phyloP scores from a whole-genome alignment of 495 filamentous ascomycete genomes.

The Sordaria brevicollis region DNA sequence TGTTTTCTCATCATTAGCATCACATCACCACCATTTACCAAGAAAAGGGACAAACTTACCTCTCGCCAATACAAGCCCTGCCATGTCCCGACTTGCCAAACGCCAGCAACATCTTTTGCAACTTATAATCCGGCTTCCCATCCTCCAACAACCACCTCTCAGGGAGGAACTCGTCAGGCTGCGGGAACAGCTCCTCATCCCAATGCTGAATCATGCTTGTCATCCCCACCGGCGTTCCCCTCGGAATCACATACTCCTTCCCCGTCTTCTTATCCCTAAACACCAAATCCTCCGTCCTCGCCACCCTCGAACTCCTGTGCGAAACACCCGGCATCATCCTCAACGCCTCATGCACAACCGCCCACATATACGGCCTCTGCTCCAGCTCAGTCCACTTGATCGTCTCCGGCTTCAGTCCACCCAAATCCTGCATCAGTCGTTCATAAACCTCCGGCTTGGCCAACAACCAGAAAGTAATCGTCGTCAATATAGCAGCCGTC shows the following conservation, averaged over 20 bases:
- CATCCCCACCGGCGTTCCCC: conserved; percentile 37
- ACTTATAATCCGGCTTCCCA: conserved; percentile 13
- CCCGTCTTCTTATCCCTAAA: conserved; percentile 19
- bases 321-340: conserved; percentile 31
- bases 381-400: conserved; percentile 20
- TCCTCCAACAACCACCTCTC: conserved; percentile 35
- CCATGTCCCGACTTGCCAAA: conserved; percentile 35
- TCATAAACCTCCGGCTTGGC: conserved; percentile 12
- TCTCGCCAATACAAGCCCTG: conserved; percentile 41
- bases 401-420: conserved; percentile 6
- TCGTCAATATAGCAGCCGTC: conserved; percentile 18
- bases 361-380: conserved; percentile 38
- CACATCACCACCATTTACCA: background rate
- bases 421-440: conserved; percentile 22
- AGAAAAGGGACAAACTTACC: conserved; percentile 15
- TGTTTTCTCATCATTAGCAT: conserved; percentile 1
- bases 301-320: conserved; percentile 17
- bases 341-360: conserved; percentile 31
- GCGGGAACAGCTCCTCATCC: conserved; percentile 36
- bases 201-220: conserved; percentile 37
- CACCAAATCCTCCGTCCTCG: conserved; percentile 19
- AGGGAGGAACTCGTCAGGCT: conserved; percentile 37
- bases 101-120: conserved; percentile 36
- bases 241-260: conserved; percentile 18
- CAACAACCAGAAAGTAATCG: conserved; percentile 24